Conservation (phyloP, 345 rosid species). For the Citrus australasica region DNA sequence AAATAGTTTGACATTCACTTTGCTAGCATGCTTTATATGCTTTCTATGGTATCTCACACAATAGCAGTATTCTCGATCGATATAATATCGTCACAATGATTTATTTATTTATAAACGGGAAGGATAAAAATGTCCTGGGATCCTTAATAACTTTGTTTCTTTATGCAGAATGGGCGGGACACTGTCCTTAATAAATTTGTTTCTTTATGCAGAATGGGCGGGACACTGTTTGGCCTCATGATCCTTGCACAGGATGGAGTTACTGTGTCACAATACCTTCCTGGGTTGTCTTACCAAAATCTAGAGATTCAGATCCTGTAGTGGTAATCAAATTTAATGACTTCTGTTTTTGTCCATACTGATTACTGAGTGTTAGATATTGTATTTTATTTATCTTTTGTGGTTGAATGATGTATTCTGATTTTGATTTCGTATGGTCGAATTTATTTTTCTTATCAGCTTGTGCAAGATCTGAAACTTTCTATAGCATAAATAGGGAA, state of each 20-base stretch:
- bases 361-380: conserved; percentile 28
- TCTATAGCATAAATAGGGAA: not conserved
- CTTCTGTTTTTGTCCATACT: conserved; percentile 24
- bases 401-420: conserved; percentile 2
- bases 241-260: conserved; percentile 91
- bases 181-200: conserved; percentile 29
- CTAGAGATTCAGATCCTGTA: conserved; percentile 92
- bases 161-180: conserved; percentile 78
- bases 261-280: conserved; percentile 88
- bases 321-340: conserved; percentile 64
- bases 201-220: conserved; percentile 69
- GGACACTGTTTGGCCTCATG: conserved; percentile 92
- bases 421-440: not conserved
- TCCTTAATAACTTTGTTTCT: not conserved
- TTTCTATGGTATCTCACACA: not conserved
- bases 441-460: not conserved
- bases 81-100: not conserved
- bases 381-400: conserved; percentile 15
- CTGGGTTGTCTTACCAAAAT: conserved; percentile 84
- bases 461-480: not conserved
- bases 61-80: not conserved
- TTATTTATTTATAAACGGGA: not conserved
- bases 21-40: not conserved
- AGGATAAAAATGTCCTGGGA: not conserved
- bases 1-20: not conserved